Evolutionary conservation across 2,329 filamentous ascomycete genomes (phyloP), one percentile per base, ranked within the genome.

Genomic region (Talaromyces verruculosus): DNA sequence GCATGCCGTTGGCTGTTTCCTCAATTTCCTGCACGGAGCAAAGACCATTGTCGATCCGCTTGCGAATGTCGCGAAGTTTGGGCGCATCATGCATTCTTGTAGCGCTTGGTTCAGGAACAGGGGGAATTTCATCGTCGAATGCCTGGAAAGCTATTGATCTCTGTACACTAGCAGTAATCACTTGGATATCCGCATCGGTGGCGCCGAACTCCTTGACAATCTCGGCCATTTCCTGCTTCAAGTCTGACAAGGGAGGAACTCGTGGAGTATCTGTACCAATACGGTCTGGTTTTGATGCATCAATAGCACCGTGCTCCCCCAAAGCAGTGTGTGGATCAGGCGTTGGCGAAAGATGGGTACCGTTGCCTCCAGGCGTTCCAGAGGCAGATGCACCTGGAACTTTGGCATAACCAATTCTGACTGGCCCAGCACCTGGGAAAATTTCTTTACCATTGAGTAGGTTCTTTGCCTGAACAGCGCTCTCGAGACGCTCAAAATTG

Each of bases 371-470:
- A 63, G 95, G 94, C 0, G 95, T 97, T 69, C 92, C 90, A 68
- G 78, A 75, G n/a, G 78, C 85, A 62, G 93, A 92, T 55, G 91
- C 89, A 60, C 92, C 96, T 22, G 93, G 93, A 30, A 95, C 94
- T 81, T 99, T 99, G 41, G 95, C 95, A 79, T 96, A 99, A 73
- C 96, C 96, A 77, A 99, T 98, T 62, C 94, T 87, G 66, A 98
- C 92, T 17, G 94, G 93, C 1, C 95, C 95, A 66, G 93, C 93
- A 64, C 95, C 95, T 8, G 95, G 95, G 82, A 99, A 99, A 67
- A 99, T 97, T 78, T 99, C 95, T 79, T 97, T 97, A 73, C 93
- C 93, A 73, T 98, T 98, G 79, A 97, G 89, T 75, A 89, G 86
- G 15, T 88, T 88, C 77, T 94, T 96, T 17, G 95, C 95, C 67